These are phyloP conservation scores for Ocimum tenuiflorum DNA, from an alignment of 257 asterid species.

Conservation along the genomic window DNA sequence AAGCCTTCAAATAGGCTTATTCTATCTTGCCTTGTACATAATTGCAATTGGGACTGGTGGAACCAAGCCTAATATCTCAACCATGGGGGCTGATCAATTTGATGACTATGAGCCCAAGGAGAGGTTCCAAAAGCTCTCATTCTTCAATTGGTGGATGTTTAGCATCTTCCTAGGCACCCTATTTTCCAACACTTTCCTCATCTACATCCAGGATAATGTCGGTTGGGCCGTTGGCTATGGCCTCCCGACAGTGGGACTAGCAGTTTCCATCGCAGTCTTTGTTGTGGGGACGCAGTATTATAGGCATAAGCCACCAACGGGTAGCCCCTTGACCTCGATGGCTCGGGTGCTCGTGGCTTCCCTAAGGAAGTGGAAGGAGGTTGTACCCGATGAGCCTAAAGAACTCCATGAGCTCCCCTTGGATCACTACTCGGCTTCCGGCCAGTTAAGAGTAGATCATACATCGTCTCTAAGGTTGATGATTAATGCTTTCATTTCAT, in stretches of 20 bases:
- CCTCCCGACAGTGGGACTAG: conserved; percentile 48
- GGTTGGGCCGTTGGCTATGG: conserved; percentile 55
- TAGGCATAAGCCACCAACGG: conserved; percentile 43
- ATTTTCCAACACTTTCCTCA: conserved; percentile 45
- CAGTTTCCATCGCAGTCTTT: conserved; percentile 37
- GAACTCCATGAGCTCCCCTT: conserved; percentile 41
- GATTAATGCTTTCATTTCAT: no score
- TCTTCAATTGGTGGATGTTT: no score
- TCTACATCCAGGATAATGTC: conserved; percentile 53
- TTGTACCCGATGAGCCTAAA: conserved; percentile 45
- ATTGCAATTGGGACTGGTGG: conserved; percentile 71
- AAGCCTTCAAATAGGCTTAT: conserved; percentile 35
- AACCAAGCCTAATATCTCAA: conserved; percentile 67
- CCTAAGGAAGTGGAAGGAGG: conserved; percentile 38
- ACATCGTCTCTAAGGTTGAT: conserved; percentile 44
- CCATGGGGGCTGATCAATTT: conserved; percentile 77
- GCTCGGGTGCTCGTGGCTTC: conserved; percentile 54
- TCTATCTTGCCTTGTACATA: conserved; percentile 48
- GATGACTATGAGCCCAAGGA: conserved; percentile 55
- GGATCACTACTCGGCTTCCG: conserved; percentile 36
- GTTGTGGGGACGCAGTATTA: conserved; percentile 41
- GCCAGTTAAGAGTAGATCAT: conserved; percentile 42
- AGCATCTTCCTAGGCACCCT: conserved; percentile 61
- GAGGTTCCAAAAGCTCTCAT: conserved; percentile 49
- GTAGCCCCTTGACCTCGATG: conserved; percentile 56